Conservation (phyloP, 805 yeast species). For the Dipodascus albidus region DNA sequence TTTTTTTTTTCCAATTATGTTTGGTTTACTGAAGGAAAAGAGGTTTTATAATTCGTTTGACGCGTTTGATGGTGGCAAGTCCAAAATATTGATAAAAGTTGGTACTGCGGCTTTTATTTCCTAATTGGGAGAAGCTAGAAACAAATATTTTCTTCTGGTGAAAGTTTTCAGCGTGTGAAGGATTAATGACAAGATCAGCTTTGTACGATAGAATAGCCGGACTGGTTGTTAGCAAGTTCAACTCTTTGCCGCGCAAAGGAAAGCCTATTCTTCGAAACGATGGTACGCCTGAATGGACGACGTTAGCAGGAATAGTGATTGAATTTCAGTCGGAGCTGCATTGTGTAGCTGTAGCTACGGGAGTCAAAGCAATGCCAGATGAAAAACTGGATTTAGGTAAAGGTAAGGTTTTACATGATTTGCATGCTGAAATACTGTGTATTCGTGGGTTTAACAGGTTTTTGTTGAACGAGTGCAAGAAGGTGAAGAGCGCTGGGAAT, state of each 20-base stretch:
- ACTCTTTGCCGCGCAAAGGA: conserved; percentile 29
- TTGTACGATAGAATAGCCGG: conserved; percentile 13
- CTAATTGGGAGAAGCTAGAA: too few species aligned
- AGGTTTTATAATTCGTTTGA: too few species aligned
- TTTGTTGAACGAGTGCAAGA: conserved; percentile 37
- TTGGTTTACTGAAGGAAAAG: too few species aligned
- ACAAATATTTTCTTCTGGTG: too few species aligned
- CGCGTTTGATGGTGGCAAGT: neutral
- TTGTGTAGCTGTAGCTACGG: conserved; percentile 54
- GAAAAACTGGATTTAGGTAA: conserved; percentile 29
- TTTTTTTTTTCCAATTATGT: too few species aligned
- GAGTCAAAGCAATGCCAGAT: conserved; percentile 70
- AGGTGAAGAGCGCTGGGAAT: conserved; percentile 6
- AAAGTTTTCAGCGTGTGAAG: too few species aligned
- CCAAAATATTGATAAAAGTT: neutral
- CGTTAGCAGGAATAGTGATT: conserved; percentile 63
- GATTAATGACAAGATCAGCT: neutral
- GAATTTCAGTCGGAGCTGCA: conserved; percentile 14
- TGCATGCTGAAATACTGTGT: conserved; percentile 80
- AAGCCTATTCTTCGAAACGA: conserved; percentile 54
- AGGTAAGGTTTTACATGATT: conserved; percentile 70
- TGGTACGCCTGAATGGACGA: conserved; percentile 72
- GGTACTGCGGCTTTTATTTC: too few species aligned
- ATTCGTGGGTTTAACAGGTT: conserved; percentile 58
- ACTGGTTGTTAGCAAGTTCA: conserved; percentile 17